Evolutionary conservation across 371 early-diverging fungal species (phyloP), one percentile per base, ranked within the genome.

Genomic region (Mucor velutinosus): DNA sequence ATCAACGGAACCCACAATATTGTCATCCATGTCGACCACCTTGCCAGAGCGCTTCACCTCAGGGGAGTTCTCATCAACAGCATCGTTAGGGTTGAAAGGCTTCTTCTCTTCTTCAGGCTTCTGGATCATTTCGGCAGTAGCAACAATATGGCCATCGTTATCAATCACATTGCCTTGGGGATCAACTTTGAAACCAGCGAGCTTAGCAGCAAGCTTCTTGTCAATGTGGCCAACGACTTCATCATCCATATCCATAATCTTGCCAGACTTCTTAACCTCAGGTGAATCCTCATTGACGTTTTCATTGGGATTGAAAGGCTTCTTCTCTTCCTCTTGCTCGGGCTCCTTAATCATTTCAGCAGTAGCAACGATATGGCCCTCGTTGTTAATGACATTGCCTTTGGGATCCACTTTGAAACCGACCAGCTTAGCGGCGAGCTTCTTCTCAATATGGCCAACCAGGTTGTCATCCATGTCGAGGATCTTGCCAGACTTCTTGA

Each of bases 41-140:
- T 75, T 72, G 60, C 75, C 72, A 35, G 75, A 72, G 37, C 63
- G 60, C 15, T 56, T 62, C 39, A 72, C 75, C 7, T 58, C 62
- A 51, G 72, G 69, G 35, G 72, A 69, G 15, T 68, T 35, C 32
- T 71, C 72, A 67, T 70, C 64, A 7, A 72, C 56, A 23, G 49
- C 25, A 0, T 37, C 29, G 30, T 72, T 60, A 30, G 72, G 72
- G 41, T 72, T 72, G n/a, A 64, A 65, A 23, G 41, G 65, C 39
- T 69, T 65, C 1, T 58, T 21, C 5, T 57, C 59, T 27, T 67
- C 58, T 49, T 61, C 69, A 6, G 37, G 32, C 30, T 2, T 6
- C 4, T 64, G 60, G 19, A 51, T 33, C 66, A 66, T 72, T 7
- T 62, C 64, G 43, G 63, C 68, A 15, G 25, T 58, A 21, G 55